phyloP scores from a whole-genome alignment of 805 yeast genomes.

The Millerozyma acaciae region DNA sequence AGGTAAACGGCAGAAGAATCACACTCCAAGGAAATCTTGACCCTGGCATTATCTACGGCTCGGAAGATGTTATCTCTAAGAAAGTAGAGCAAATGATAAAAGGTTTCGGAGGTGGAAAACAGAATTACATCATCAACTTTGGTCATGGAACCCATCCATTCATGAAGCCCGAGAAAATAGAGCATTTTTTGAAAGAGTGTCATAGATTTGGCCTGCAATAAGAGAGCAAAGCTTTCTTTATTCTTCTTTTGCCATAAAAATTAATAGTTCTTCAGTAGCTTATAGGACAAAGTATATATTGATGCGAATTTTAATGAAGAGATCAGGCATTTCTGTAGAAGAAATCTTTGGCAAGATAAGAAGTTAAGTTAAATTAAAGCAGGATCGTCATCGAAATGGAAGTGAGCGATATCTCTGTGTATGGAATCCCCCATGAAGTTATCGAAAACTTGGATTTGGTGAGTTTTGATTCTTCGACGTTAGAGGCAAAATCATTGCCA shows the following conservation, averaged over 20 bases:
- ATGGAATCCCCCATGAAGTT: conserved; percentile 38
- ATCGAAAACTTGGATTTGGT: conserved; percentile 47
- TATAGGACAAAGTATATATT: too few species aligned
- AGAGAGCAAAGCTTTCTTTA: too few species aligned
- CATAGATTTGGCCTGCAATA: conserved; percentile 66
- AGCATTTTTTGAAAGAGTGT: conserved; percentile 81
- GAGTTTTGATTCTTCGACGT: conserved; percentile 50
- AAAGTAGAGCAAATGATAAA: conserved; percentile 85
- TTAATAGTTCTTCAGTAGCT: too few species aligned
- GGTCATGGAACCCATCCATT: conserved; percentile 99
- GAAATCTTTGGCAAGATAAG: too few species aligned
- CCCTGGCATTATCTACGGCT: conserved; percentile 92
- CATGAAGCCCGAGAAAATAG: conserved; percentile 89
- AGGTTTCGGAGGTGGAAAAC: conserved; percentile 93
- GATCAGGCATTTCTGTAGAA: neutral
- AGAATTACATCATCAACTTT: conserved; percentile 86
- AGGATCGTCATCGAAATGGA: too few species aligned
- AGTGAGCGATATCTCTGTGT: conserved; percentile 44
- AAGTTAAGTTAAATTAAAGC: too few species aligned
- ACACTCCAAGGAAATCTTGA: conserved; percentile 93
- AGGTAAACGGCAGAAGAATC: conserved; percentile 67
- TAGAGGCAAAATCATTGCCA: conserved; percentile 22
- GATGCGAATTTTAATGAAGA: neutral
- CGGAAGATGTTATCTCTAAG: conserved; percentile 70
- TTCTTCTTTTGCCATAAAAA: too few species aligned